Percentiles rank a stretch among this genome's conserved stretches.
phyloP scores from a whole-genome alignment of 83 land plant genomes.

The Picea mariana region DNA sequence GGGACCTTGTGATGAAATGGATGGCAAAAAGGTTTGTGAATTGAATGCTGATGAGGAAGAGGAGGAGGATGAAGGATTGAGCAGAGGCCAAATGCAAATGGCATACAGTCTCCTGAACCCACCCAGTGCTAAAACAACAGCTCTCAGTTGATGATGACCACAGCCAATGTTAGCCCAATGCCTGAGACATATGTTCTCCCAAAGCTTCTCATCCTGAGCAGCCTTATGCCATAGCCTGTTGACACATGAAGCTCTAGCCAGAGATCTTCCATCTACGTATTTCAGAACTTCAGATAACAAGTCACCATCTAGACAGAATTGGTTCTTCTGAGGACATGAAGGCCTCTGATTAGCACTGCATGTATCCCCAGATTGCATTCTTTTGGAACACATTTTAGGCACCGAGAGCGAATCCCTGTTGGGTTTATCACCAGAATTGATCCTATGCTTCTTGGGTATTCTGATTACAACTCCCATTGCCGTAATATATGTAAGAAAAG shows the following conservation, averaged over 20 bases:
- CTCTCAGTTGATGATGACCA: conserved; percentile 52
- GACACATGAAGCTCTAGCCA: conserved; percentile 64
- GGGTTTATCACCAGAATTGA: neutral
- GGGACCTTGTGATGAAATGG: conserved; percentile 14
- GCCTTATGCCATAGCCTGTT: conserved; percentile 53
- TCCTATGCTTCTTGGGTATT: neutral
- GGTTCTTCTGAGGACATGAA: neutral
- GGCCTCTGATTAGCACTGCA: neutral
- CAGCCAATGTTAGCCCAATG: conserved; percentile 45
- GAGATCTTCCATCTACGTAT: conserved; percentile 51
- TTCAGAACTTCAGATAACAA: conserved; percentile 56
- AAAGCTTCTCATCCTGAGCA: conserved; percentile 70
- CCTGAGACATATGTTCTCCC: conserved; percentile 68
- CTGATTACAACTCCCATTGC: conserved; percentile 9
- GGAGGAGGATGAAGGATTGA: conserved; percentile 20
- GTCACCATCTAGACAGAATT: conserved; percentile 37
- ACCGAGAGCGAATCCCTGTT: neutral
- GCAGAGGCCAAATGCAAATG: conserved; percentile 36
- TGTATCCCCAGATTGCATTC: neutral
- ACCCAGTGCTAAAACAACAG: conserved; percentile 70
- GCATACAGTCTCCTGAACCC: conserved; percentile 66
- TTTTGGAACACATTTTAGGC: neutral
- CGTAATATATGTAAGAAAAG: neutral
- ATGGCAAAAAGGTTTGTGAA: conserved; percentile 2
- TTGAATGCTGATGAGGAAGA: neutral